phyloP scores from a whole-genome alignment of 2,329 filamentous ascomycete genomes.

The Trichoderma atrobrunneum region DNA sequence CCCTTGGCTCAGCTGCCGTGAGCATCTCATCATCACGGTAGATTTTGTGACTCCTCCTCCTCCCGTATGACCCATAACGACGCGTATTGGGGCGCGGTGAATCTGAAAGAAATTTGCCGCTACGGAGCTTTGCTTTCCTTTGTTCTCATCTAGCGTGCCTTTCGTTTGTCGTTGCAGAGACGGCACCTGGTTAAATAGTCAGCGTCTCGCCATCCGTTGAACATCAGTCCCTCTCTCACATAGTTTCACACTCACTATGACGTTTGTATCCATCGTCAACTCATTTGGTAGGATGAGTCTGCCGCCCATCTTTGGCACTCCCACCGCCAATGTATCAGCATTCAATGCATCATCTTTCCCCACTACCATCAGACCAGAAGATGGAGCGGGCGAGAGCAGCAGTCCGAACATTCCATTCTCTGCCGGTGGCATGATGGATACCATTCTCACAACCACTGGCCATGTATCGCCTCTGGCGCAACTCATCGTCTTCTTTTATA shows the following conservation, averaged over 20 bases:
- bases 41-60: not conserved
- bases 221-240: not conserved
- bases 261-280: slow-evolving; percentile 25
- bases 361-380: not conserved
- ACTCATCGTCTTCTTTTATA: slow-evolving; percentile 45
- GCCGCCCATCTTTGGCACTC: slow-evolving; percentile 28
- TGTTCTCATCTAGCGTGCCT: not conserved
- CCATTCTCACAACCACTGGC: slow-evolving; percentile 45
- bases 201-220: not conserved
- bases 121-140: not conserved
- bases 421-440: slow-evolving; percentile 38
- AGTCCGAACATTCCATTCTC: slow-evolving; percentile 24
- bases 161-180: not conserved
- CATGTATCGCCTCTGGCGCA: slow-evolving; percentile 42
- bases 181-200: not conserved
- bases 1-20: not conserved
- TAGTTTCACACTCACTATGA: not conserved
- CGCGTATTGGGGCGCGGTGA: not conserved
- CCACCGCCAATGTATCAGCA: slow-evolving; percentile 23
- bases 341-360: slow-evolving; percentile 21
- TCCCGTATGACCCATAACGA: not conserved
- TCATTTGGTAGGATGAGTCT: slow-evolving; percentile 30
- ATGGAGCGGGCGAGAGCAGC: not conserved
- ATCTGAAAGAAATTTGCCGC: not conserved
- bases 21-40: not conserved